phyloP scores from a whole-genome alignment of 768 basidiomycete species.

The Amyloporia xantha region DNA sequence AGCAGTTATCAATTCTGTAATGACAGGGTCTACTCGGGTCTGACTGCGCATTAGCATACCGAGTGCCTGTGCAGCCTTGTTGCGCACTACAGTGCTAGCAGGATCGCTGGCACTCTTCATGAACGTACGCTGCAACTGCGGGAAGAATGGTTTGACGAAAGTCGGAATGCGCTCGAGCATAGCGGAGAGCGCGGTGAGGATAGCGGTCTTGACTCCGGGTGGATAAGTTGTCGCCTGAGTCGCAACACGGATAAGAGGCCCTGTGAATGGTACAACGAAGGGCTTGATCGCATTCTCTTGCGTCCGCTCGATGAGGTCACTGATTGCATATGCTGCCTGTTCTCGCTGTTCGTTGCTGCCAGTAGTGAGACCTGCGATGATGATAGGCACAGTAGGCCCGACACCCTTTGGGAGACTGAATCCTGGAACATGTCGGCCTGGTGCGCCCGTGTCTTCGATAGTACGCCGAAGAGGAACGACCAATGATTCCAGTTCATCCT shows the following conservation, averaged over 20 bases:
- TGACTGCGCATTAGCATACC: slow-evolving; percentile 89
- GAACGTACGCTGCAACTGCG: slow-evolving; percentile 93
- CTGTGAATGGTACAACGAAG: slow-evolving; percentile 92
- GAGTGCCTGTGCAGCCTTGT: slow-evolving; percentile 75
- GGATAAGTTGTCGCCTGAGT: slow-evolving; percentile 87
- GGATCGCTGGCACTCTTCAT: slow-evolving; percentile 87
- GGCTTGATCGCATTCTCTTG: slow-evolving; percentile 85
- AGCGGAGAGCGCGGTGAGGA: slow-evolving; percentile 76
- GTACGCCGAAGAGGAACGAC: slow-evolving; percentile 85
- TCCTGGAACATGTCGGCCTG: slow-evolving; percentile 74
- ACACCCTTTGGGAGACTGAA: slow-evolving; percentile 83
- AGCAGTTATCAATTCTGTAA: slow-evolving; percentile 75
- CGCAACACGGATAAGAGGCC: slow-evolving; percentile 91
- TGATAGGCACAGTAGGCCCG: slow-evolving; percentile 75
- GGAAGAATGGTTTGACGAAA: slow-evolving; percentile 97
- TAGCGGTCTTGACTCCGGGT: slow-evolving; percentile 87
- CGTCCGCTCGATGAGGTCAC: slow-evolving; percentile 90
- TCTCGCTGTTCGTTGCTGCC: slow-evolving; percentile 95
- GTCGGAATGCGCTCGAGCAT: slow-evolving; percentile 83
- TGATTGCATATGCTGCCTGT: slow-evolving; percentile 92
- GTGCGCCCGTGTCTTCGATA: slow-evolving; percentile 78
- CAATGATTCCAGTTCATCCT: slow-evolving; percentile 87
- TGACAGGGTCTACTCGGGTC: slow-evolving; percentile 87
- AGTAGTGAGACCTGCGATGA: slow-evolving; percentile 88
- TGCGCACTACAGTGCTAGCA: slow-evolving; percentile 71